These are phyloP conservation scores for Pestalotiopsis fici DNA, from an alignment of 2,329 filamentous ascomycete species.

Conservation along the genomic window DNA sequence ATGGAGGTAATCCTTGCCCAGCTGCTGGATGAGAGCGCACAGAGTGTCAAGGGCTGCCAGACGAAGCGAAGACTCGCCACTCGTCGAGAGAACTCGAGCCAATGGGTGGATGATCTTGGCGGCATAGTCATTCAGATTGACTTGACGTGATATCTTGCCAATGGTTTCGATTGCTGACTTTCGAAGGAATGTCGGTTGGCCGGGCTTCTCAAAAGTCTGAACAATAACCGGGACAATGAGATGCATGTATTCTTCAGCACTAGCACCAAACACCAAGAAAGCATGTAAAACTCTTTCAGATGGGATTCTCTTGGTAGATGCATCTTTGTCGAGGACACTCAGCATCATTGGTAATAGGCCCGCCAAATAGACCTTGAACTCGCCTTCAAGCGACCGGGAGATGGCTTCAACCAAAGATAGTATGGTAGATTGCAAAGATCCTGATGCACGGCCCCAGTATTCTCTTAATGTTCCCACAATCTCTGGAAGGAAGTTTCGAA, in stretches of 20 bases:
- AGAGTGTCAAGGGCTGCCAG: constrained; percentile 88
- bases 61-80: constrained; percentile 72
- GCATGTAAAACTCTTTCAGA: constrained; percentile 92
- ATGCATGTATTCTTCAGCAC: constrained; percentile 98
- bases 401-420: constrained; percentile 92
- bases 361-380: constrained; percentile 96
- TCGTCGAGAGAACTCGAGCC: constrained; percentile 71
- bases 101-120: constrained; percentile 95
- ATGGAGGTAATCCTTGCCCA: constrained; percentile 92
- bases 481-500: constrained; percentile 83
- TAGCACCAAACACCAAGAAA: constrained; percentile 93
- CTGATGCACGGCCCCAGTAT: constrained; percentile 79
- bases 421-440: constrained; percentile 86
- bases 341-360: constrained; percentile 91
- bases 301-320: constrained; percentile 71
- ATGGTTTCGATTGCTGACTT: constrained; percentile 93
- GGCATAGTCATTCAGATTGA: constrained; percentile 96
- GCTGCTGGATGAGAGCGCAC: constrained; percentile 91
- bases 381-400: constrained; percentile 88
- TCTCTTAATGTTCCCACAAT: constrained; percentile 87
- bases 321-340: constrained; percentile 86
- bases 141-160: constrained; percentile 89
- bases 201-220: constrained; percentile 86
- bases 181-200: constrained; percentile 76
- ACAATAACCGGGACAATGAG: constrained; percentile 96